These are phyloP conservation scores for Alloteropsis semialata DNA, from an alignment of 176 grass and related monocot genomes.

Conservation along the genomic window DNA sequence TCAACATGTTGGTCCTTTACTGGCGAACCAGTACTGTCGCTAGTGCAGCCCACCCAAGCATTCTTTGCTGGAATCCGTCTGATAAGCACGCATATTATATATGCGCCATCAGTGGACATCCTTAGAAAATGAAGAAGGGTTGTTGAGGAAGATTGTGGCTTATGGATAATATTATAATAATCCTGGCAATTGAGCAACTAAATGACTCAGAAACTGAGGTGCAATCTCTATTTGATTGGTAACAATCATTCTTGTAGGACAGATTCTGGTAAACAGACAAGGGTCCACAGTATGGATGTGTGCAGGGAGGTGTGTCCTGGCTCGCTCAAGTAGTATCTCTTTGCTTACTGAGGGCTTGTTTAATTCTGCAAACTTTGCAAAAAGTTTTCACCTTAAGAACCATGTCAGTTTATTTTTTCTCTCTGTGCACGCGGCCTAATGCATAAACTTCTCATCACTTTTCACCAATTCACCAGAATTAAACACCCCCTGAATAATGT, in stretches of 20 bases:
- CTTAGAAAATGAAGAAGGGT: not conserved
- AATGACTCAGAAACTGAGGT: not conserved
- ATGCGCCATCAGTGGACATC: not conserved
- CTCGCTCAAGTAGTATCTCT: not conserved
- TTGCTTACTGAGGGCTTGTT: not conserved
- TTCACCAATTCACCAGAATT: no score
- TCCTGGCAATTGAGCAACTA: not conserved
- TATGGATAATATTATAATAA: no score
- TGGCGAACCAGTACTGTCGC: not conserved
- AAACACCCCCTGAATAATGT: no score
- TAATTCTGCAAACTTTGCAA: not conserved
- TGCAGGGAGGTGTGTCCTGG: not conserved
- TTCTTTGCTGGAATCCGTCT: not conserved
- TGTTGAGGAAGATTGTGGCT: not conserved
- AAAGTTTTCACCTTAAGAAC: no score
- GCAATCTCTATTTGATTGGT: not conserved
- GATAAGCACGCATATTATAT: not conserved
- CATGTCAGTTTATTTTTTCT: no score
- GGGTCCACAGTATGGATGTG: no score
- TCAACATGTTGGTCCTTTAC: not conserved
- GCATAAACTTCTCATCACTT: no score
- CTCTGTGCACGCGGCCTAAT: no score
- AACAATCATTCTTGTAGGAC: not conserved
- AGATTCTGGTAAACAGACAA: not conserved
- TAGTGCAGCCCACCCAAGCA: not conserved